Conservation (phyloP, 257 asterid genomes). For the Nicotiana paniculata region DNA sequence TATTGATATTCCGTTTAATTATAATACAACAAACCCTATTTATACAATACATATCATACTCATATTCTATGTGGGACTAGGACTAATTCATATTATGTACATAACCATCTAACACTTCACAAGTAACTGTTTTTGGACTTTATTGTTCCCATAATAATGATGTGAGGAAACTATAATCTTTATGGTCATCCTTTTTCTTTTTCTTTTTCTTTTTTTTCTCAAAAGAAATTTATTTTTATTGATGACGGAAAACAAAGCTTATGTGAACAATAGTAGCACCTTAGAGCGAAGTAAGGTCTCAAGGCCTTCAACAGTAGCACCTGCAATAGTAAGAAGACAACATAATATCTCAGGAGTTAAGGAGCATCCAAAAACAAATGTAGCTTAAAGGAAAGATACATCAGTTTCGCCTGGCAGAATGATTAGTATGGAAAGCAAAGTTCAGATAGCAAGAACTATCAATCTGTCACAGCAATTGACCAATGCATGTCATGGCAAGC, state of each 20-base stretch:
- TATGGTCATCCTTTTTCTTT: background rate
- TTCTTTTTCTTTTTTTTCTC: background rate
- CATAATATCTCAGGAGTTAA: background rate
- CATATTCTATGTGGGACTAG: too few relatives aligned
- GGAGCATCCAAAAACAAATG: background rate
- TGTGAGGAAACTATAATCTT: background rate
- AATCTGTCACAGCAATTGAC: background rate
- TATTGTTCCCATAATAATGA: background rate
- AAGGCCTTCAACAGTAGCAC: conserved; percentile 81
- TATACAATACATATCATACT: too few relatives aligned
- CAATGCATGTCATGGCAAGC: background rate
- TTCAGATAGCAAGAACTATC: conserved; percentile 6
- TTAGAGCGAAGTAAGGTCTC: conserved; percentile 79
- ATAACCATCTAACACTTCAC: background rate
- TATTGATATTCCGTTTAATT: too few relatives aligned
- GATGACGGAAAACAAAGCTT: background rate
- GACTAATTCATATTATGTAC: too few relatives aligned
- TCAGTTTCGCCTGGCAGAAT: background rate
- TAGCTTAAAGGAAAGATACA: background rate
- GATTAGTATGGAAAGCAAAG: background rate
- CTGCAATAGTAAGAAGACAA: conserved; percentile 38
- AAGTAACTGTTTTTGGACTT: background rate
- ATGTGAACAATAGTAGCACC: conserved; percentile 30
- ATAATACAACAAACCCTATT: too few relatives aligned
- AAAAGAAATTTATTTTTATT: background rate